Percentiles rank a stretch among this genome's conserved stretches.
These are phyloP conservation scores for Urostyla sp. DNA, from an alignment of 73 alveolate species.

Conservation along the genomic window DNA sequence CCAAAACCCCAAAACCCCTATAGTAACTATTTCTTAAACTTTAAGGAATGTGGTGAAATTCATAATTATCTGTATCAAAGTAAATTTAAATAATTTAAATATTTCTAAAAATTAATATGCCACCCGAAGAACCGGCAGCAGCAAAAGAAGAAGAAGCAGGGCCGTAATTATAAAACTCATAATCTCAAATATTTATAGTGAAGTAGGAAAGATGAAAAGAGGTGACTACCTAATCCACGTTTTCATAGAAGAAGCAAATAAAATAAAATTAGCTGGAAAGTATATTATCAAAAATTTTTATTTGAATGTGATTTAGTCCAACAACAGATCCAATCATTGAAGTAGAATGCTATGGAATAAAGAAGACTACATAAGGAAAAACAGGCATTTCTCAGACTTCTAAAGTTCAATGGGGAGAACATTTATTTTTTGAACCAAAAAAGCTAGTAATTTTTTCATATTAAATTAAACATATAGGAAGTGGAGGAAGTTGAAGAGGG, in stretches of 20 bases:
- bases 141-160: constrained; percentile 28
- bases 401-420: constrained; percentile 76
- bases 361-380: constrained; percentile 68
- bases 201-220: constrained; percentile 59
- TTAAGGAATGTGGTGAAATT: neutral
- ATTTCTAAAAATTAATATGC: neutral
- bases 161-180: neutral
- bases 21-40: neutral
- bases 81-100: constrained; percentile 17
- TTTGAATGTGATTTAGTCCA: constrained; percentile 14
- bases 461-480: neutral
- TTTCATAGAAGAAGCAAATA: constrained; percentile 77
- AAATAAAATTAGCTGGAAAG: constrained; percentile 55
- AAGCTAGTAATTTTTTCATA: constrained; percentile 11
- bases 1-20: constrained; percentile 2
- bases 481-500: constrained; percentile 52
- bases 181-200: neutral
- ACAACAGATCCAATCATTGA: constrained; percentile 84
- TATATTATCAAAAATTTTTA: neutral
- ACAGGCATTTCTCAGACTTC: constrained; percentile 72
- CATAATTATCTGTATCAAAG: neutral
- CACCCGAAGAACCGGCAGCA: neutral
- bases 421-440: constrained; percentile 77
- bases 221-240: constrained; percentile 73
- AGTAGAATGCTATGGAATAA: constrained; percentile 57